Evolutionary conservation across 2,329 filamentous ascomycete species (phyloP).

Genomic region (Chaetomium strumarium): DNA sequence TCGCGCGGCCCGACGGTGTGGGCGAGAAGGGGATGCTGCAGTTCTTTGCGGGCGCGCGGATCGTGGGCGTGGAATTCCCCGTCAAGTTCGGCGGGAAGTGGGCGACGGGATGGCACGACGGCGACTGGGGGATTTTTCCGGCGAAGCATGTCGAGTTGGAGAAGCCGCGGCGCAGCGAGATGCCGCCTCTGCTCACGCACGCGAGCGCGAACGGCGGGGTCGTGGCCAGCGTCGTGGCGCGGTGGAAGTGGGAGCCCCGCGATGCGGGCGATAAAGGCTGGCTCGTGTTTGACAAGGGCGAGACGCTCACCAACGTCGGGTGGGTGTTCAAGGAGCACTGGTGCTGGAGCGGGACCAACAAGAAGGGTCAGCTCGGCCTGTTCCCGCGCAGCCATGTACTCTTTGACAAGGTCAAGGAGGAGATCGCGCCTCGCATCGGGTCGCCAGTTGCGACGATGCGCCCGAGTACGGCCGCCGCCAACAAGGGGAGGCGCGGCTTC

Average conservation of each 20-base stretch:
- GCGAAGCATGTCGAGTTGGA: conserved; percentile 43
- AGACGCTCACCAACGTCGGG: background rate
- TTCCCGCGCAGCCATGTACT: conserved; percentile 1
- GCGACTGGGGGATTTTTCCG: conserved; percentile 41
- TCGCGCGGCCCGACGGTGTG: conserved; percentile 32
- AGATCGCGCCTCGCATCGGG: background rate
- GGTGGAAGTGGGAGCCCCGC: conserved; percentile 1
- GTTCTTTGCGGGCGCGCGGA: conserved; percentile 37
- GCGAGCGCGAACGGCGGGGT: background rate
- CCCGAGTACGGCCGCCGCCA: background rate
- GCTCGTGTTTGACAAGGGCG: background rate
- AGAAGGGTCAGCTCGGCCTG: background rate
- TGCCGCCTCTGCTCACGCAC: background rate
- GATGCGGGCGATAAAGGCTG: background rate
- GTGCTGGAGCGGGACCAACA: background rate
- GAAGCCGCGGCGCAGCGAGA: conserved; percentile 29
- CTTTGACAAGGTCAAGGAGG: background rate
- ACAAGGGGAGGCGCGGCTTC: background rate
- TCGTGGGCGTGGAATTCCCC: conserved; percentile 49
- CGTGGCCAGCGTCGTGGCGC: background rate
- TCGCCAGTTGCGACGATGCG: background rate
- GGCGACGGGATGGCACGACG: conserved; percentile 48
- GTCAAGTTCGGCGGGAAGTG: conserved; percentile 48
- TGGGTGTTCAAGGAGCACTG: background rate
- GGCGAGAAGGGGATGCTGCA: conserved; percentile 38